Conservation (phyloP, 2,329 filamentous ascomycete genomes). For the Colletotrichum theobromicola region DNA sequence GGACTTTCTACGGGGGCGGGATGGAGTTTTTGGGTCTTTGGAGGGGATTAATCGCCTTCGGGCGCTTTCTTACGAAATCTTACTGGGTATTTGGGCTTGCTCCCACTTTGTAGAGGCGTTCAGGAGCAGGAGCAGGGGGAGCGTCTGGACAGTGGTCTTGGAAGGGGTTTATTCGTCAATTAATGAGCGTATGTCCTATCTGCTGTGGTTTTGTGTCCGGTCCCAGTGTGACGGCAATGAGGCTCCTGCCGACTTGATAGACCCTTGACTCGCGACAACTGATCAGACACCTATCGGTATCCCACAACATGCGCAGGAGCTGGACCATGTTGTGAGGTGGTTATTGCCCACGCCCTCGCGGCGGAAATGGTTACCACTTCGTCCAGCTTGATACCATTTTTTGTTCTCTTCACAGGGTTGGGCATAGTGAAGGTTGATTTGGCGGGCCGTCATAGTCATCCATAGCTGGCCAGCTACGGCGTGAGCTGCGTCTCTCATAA, state of each 20-base stretch:
- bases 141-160: neutral
- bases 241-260: neutral
- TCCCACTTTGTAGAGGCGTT: neutral
- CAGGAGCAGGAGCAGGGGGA: neutral
- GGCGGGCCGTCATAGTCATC: too few species aligned
- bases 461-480: neutral
- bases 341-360: too few species aligned
- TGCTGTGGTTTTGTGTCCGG: accelerated
- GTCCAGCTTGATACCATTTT: accelerated
- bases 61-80: neutral
- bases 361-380: too few species aligned
- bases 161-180: neutral
- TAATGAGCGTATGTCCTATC: neutral
- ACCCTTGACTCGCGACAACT: neutral
- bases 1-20: accelerated
- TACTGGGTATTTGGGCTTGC: neutral
- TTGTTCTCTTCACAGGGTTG: accelerated
- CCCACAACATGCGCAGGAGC: neutral
- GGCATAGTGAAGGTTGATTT: too few species aligned
- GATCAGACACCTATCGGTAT: neutral
- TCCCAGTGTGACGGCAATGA: neutral
- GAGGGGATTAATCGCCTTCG: neutral
- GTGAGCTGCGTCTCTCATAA: neutral
- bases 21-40: neutral
- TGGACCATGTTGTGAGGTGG: too few species aligned